Base-by-base conservation (phyloP, 2,329 filamentous ascomycete genomes). In the Arthroderma sp. region DNA sequence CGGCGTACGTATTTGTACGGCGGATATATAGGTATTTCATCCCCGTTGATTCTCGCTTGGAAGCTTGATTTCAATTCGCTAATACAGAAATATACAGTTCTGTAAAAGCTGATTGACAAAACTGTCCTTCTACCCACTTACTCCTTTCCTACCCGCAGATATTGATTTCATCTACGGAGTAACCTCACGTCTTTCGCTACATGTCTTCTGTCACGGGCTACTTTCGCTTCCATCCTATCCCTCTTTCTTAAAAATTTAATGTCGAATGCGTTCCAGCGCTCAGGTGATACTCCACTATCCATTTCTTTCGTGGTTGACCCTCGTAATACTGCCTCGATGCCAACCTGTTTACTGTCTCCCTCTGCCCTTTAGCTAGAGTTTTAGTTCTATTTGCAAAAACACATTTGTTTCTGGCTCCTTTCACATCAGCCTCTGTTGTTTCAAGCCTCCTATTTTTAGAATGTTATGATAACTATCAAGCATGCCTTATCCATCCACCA, bases 1-100 rank as follows among this genome's bases (percentile, higher is more conserved):
- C 86, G 41, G 86, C 87, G 4, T 94, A 93, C 74, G 81, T 84
- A 1, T 95, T 95, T 76, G 82, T 95, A 57, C 78, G 87, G 67
- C 81, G 85, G 68, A 90, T 95, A 66, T 95, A 93, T 69, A 82
- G 82, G 83, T 88, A 70, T 74, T 82, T 74, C 58, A 23, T 35
- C 57, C 41, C 28, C n/a, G 6, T 47, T 47, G n/a, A 23, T 23
- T n/a, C 19, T 17, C 38, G 5, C 56, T n/a, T 8, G 23, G 8
- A 11, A 23, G n/a, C 11, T 23, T 47, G 35, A 25, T 38, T 43
- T n/a, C 47, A 33, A 4, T 25, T 3, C 9, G 25, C 54, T 58
- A 55, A 60, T 17, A 51, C 8, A 25, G 13, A n/a, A 17, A 17
- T 47, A 56, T 54, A 15, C 31, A 63, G 61, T 43, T 58, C 58